A percentile compares a stretch with the other conserved stretches of the same genome.
phyloP scores from a whole-genome alignment of 1,284 basidiomycete species.

The Mycena citricolor region DNA sequence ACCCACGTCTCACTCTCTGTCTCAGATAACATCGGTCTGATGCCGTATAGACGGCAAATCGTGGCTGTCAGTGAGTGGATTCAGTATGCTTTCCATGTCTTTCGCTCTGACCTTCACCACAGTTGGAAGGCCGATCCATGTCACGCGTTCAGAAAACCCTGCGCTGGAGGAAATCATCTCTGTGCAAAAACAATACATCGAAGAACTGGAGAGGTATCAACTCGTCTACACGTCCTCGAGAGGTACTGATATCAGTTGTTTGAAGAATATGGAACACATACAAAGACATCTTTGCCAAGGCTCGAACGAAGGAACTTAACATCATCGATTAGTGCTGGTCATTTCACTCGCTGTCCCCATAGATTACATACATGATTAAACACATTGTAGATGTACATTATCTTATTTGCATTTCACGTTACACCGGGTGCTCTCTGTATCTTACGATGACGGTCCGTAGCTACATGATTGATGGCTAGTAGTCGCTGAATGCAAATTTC shows the following conservation, averaged over 20 bases:
- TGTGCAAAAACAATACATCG: conserved; percentile 87
- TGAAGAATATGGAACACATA: conserved; percentile 93
- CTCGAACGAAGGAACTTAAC: conserved; percentile 67
- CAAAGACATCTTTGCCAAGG: conserved; percentile 83
- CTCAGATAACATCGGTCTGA: conserved; percentile 82
- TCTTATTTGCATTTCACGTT: neutral
- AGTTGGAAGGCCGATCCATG: conserved; percentile 90
- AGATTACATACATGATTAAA: too few relatives aligned
- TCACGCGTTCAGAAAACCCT: conserved; percentile 77
- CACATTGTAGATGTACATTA: neutral
- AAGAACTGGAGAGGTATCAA: conserved; percentile 85
- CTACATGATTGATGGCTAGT: too few relatives aligned
- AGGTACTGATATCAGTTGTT: neutral
- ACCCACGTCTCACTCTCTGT: too few relatives aligned
- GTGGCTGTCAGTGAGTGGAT: conserved; percentile 90
- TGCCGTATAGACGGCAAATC: conserved; percentile 94
- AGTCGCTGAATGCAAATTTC: too few relatives aligned
- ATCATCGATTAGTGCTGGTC: conserved; percentile 59
- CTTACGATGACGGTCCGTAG: too few relatives aligned
- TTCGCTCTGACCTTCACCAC: too few relatives aligned
- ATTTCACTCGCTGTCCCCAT: conserved; percentile 1
- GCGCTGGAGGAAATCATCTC: conserved; percentile 77
- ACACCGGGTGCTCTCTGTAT: too few relatives aligned
- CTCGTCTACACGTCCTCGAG: too few relatives aligned
- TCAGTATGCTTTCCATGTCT: neutral